Conservation (phyloP, 208 protist genomes). For the Phytomonas sp. region DNA sequence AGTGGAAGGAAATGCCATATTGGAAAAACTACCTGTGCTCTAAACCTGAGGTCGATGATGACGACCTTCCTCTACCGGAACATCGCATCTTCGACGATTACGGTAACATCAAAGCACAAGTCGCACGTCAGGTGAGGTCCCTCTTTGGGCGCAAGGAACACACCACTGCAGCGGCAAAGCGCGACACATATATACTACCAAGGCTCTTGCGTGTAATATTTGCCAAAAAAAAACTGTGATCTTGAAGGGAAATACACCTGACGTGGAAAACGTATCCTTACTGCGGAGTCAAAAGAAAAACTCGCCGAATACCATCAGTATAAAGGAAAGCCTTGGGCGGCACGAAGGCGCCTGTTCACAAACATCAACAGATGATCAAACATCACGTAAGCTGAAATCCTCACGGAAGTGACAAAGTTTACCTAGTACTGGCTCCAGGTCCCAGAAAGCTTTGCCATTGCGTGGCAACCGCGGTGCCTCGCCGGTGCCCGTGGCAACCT, state of each 20-base stretch:
- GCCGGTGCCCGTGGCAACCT: neutral
- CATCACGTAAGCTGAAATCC: neutral
- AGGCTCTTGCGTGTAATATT: neutral
- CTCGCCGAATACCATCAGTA: neutral
- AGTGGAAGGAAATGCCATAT: conserved; percentile 39
- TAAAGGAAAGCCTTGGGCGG: neutral
- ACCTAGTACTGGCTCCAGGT: neutral
- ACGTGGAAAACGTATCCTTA: neutral
- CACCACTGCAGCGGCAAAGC: neutral
- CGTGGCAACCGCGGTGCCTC: neutral
- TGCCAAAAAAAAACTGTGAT: neutral
- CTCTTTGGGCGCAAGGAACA: neutral
- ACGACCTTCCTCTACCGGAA: conserved; percentile 73
- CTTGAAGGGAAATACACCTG: neutral
- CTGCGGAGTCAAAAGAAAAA: neutral
- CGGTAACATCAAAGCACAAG: conserved; percentile 35
- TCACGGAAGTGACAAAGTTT: neutral
- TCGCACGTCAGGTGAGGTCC: neutral
- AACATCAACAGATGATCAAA: neutral
- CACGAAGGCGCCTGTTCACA: neutral
- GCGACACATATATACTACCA: neutral
- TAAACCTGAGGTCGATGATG: conserved; percentile 72
- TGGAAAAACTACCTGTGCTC: conserved; percentile 65
- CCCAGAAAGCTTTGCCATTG: neutral
- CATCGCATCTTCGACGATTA: conserved; percentile 81